Base-by-base conservation (phyloP, 208 protist genomes). In the Trypanosoma cruzi region DNA sequence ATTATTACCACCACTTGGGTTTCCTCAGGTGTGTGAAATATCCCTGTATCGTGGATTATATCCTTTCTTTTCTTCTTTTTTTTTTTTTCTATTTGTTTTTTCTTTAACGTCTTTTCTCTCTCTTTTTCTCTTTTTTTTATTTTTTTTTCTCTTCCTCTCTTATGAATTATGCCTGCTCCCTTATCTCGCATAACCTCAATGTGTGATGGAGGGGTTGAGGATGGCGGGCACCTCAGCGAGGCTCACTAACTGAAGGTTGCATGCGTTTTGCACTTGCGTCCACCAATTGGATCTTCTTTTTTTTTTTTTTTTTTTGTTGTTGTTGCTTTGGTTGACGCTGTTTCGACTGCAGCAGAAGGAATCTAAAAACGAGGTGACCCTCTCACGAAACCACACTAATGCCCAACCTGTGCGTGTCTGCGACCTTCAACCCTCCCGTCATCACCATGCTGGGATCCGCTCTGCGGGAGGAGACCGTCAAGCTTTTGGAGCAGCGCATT, bases 371-470 rank as follows among this genome's bases (percentile, higher is more conserved):
- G 64, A 69, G 69, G 54, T 7, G 36, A 65, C 50, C 40, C 42
- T 29, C 14, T 11, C 24, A 48, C 63, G 22, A 28, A 32, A 59
- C n/a, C 46, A 32, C 29, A 44, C 36, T 49, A 64, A 97, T 97
- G 93, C 90, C 90, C 29, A 95, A 97, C 72, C 77, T 97, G n/a
- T 92, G 90, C 64, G 91, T 96, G 66, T 93, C 89, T 34, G 86
- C 81, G 71, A 88, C 86, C 7, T 97, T 95, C 77, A 97, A 96
- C 80, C 93, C 90, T 10, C 93, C 93, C 4, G 82, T 86, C 37
- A 90, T 97, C 60, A 93, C 89, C 36, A 55, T 97, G 28, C 59
- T 97, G 11, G 93, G 93, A n/a, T 72, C 90, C 1, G 81, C 90
- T 14, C 73, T 96, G 56, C 84, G 88, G 34, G 90, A 97, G 60